Base-by-base conservation (phyloP, 1,139 yeast genomes). In the Taphrina wiesneri region DNA sequence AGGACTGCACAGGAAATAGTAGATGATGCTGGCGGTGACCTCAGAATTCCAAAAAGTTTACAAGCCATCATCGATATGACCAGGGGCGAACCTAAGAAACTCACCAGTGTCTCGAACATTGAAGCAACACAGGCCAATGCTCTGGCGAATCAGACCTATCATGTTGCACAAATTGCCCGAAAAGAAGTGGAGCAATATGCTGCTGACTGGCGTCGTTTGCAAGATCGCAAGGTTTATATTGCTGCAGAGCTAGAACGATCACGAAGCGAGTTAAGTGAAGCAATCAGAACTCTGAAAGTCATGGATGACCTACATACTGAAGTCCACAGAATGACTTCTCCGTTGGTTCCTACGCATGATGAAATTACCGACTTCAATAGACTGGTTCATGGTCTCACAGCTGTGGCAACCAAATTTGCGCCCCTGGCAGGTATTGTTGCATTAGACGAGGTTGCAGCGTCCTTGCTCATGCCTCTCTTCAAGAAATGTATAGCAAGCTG, bases 1-100 rank as follows among this genome's bases (percentile, higher is more conserved):
- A 77, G 75, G 49, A 74, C 82, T 2, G 75, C 82, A 11, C 72
- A 73, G 15, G 80, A 76, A 43, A 70, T 83, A 63, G 81, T 79
- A 65, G 62, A 72, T 15, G 80, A 76, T 39, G 70, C 82, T 65
- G 81, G 80, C 65, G 65, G 68, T 17, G 81, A 80, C 0, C 70
- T 79, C 13, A 70, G 68, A 0, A 75, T 82, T 2, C 83, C 85
- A 0, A 34, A 61, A 67, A 19, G 73, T 71, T 25, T 72, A 77
- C 66, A 75, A 75, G 63, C 69, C 23, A 70, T 77, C 21, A 70
- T 76, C 2, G 76, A 76, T 63, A 72, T 75, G 77, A 72, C 74
- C 6, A 71, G 72, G 1, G 66, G 69, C 7, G 68, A 67, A 6
- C 67, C 70, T 17, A 59, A 63, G 46, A 49, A 70, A 15, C 28